A percentile compares a stretch with the other conserved stretches of the same genome.
phyloP scores from a whole-genome alignment of 75 land plant genomes.

The Pinus albicaulis region DNA sequence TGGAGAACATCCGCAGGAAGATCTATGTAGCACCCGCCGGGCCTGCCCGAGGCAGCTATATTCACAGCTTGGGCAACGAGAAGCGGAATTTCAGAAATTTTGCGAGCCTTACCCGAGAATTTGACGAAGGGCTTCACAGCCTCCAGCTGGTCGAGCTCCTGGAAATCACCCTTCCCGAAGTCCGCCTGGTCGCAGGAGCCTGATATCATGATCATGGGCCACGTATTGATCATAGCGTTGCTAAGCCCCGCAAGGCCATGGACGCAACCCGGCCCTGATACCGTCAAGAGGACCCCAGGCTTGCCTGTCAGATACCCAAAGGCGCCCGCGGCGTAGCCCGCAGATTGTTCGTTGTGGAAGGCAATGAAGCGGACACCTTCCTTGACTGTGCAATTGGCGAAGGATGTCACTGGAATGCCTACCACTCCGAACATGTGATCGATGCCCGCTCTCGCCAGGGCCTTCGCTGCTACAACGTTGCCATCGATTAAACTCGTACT shows the following conservation, averaged over 20 bases:
- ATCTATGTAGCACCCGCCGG: constrained; percentile 87
- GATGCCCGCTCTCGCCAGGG: constrained; percentile 50
- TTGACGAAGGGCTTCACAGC: constrained; percentile 81
- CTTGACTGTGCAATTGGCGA: constrained; percentile 54
- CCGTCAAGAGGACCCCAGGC: constrained; percentile 68
- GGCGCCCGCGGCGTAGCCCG: constrained; percentile 74
- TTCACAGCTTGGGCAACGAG: constrained; percentile 51
- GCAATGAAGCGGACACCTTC: constrained; percentile 77
- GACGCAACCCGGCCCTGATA: constrained; percentile 97
- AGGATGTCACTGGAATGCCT: constrained; percentile 66
- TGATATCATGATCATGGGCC: constrained; percentile 89
- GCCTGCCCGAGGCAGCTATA: constrained; percentile 48
- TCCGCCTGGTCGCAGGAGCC: constrained; percentile 84
- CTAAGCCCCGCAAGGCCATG: constrained; percentile 95
- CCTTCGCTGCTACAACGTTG: constrained; percentile 40
- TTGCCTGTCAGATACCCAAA: constrained; percentile 79
- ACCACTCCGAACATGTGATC: constrained; percentile 75
- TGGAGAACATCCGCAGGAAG: constrained; percentile 89
- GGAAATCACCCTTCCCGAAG: constrained; percentile 88
- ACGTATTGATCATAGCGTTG: constrained; percentile 76
- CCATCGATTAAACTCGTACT: constrained; percentile 34
- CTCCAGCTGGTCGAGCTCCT: constrained; percentile 91
- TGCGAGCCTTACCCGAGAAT: constrained; percentile 53
- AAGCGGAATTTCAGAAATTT: constrained; percentile 52
- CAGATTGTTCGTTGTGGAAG: constrained; percentile 78